Percentiles rank a stretch among this genome's conserved stretches.
phyloP scores from a whole-genome alignment of 441 rosid species.

The Omphalea diandra region DNA sequence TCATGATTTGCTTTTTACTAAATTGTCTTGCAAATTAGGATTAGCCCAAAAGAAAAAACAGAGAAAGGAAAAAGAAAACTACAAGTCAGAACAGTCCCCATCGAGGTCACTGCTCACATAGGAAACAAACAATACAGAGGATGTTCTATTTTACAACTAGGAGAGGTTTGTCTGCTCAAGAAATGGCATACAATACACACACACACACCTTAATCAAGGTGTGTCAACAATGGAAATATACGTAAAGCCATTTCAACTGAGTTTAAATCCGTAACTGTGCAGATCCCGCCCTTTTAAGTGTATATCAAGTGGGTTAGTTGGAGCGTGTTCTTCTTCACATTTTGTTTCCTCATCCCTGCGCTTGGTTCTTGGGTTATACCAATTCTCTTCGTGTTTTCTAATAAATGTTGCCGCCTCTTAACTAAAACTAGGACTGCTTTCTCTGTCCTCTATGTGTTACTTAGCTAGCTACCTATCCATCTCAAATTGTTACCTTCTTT shows the following conservation, averaged over 20 bases:
- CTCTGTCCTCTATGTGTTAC: constrained; percentile 17
- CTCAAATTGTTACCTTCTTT: background rate
- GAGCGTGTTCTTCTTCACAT: constrained; percentile 27
- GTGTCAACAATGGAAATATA: background rate
- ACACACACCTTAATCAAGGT: constrained; percentile 13
- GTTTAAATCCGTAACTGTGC: constrained; percentile 2
- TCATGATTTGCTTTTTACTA: too few relatives aligned
- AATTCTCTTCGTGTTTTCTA: constrained; percentile 15
- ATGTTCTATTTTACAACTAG: constrained; percentile 19
- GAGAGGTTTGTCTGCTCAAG: constrained; percentile 29
- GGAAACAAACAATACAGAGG: constrained; percentile 23
- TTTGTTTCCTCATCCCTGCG: constrained; percentile 21
- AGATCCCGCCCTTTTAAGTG: constrained; percentile 18
- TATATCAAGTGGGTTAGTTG: constrained; percentile 11
- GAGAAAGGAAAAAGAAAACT: background rate
- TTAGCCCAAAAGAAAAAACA: background rate
- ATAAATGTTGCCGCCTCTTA: constrained; percentile 20
- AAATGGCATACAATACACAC: constrained; percentile 12
- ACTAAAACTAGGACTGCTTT: too few relatives aligned
- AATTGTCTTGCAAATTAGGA: too few relatives aligned
- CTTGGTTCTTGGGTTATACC: constrained; percentile 15
- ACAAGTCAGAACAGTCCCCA: constrained; percentile 7
- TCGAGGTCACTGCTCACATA: background rate
- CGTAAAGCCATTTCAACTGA: background rate
- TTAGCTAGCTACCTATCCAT: background rate